These are phyloP conservation scores for Botryococcus braunii DNA, from an alignment of 163 green algal species.

Conservation along the genomic window DNA sequence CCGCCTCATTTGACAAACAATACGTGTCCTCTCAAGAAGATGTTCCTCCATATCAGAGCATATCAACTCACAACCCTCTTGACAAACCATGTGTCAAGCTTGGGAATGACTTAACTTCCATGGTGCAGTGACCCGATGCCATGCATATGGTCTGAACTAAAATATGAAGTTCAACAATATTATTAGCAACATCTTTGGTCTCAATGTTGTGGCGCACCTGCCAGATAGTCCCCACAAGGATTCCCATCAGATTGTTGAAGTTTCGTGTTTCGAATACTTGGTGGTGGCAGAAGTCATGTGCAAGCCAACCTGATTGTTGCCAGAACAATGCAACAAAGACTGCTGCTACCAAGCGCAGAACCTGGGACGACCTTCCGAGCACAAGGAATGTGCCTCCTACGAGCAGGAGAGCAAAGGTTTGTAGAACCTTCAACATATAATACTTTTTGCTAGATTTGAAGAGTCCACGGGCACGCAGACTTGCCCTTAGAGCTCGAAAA, in stretches of 20 bases:
- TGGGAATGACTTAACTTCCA: too few species aligned
- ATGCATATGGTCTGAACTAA: too few species aligned
- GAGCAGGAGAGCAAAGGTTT: constrained; percentile 23
- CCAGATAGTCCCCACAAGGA: constrained; percentile 42
- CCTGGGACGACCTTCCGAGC: constrained; percentile 4
- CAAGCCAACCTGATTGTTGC: constrained; percentile 63
- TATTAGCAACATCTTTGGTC: too few species aligned
- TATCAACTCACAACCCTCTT: too few species aligned
- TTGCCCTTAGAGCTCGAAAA: constrained; percentile 42
- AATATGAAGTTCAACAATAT: too few species aligned
- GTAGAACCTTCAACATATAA: constrained; percentile 48
- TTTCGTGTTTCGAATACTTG: constrained; percentile 49
- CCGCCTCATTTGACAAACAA: too few species aligned
- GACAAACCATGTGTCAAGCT: too few species aligned
- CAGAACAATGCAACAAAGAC: constrained; percentile 54
- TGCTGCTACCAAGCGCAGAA: constrained; percentile 20
- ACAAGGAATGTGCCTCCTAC: constrained; percentile 14
- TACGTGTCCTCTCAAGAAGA: too few species aligned
- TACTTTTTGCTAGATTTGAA: constrained; percentile 48
- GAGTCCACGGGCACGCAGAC: constrained; percentile 39
- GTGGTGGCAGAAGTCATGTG: constrained; percentile 68
- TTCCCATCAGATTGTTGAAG: constrained; percentile 42
- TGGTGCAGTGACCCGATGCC: too few species aligned
- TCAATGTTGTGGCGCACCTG: too few species aligned
- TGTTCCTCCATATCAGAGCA: too few species aligned